Base-by-base conservation (phyloP, 1,284 basidiomycete genomes). In the Quambalaria eucalypti region DNA sequence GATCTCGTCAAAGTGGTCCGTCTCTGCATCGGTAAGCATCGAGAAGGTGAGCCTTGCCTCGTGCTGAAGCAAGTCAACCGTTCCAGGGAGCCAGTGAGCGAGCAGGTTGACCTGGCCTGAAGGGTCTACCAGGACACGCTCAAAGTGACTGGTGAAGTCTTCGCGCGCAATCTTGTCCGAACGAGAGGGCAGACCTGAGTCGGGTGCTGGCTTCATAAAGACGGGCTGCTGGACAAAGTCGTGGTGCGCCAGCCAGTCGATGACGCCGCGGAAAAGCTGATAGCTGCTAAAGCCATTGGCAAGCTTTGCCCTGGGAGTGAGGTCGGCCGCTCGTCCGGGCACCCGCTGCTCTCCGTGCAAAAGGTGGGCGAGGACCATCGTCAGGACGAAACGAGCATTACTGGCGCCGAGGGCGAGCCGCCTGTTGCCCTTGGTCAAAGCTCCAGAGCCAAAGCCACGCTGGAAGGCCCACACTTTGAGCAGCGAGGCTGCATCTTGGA, bases 401-500 rank as follows among this genome's bases (percentile, higher is more conserved):
- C 82, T 59, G 0, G 65, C 63, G 5, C 74, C 71, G 9, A 52
- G 26, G 25, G 66, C 74, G 7, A 67, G 60, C 28, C 62, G 52
- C 31, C 66, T 25, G 7, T 48, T 52, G 4, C 23, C 36, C 14
- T 31, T 52, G 52, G 62, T 85, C 85, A 59, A 51, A 47, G 54
- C 51, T 28, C 71, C 69, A 0, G 66, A 55, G 33, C 83, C 57
- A 62, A 88, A 88, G 0, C 89, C 90, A 21, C 91, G 82, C 71
- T 92, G 87, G 53, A 86, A 85, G 1, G 88, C 87, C 93, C 92
- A 96, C 19, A 93, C 83, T 21, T 89, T 83, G 53, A 96, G 82
- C 9, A 96, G 79, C 1, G 86, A 80, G 19, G 90, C 78, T 6
- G 88, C 89, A 57, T 92, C 87, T 1, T 78, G 76, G 69, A 88